Evolutionary conservation across 495 filamentous ascomycete species (phyloP).

Genomic region (Annulohypoxylon moriforme): DNA sequence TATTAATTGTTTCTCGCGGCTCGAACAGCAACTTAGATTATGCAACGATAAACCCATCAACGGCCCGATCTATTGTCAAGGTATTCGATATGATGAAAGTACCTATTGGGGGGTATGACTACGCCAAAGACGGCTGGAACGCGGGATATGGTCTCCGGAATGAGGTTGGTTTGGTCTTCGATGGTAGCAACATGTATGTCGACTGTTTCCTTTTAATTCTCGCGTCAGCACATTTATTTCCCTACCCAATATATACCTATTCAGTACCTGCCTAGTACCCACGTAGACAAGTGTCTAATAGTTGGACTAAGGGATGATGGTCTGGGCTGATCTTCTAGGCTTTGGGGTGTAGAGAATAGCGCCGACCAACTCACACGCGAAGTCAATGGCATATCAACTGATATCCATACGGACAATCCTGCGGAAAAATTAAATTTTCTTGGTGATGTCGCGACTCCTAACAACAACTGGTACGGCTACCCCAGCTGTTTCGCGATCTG

Average conservation of each 20-base stretch:
- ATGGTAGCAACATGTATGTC: conserved; percentile 47
- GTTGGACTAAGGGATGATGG: neutral
- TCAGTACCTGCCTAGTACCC: no score
- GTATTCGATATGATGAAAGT: conserved; percentile 67
- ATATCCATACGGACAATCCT: conserved; percentile 77
- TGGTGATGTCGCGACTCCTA: conserved; percentile 65
- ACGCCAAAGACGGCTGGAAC: conserved; percentile 61
- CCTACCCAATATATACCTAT: no score
- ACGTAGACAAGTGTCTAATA: no score
- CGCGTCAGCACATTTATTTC: neutral
- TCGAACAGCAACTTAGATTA: conserved; percentile 70
- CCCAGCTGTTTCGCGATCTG: conserved; percentile 75
- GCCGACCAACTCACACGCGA: conserved; percentile 70
- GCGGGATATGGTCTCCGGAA: conserved; percentile 81
- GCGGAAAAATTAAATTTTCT: conserved; percentile 81
- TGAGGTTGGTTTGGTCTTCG: conserved; percentile 69
- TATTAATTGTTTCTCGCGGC: conserved; percentile 72
- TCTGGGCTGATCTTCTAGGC: conserved; percentile 60
- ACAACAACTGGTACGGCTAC: conserved; percentile 71
- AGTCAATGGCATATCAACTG: conserved; percentile 51
- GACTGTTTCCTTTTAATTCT: neutral
- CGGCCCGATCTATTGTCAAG: conserved; percentile 72
- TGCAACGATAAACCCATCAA: conserved; percentile 54
- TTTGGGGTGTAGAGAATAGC: conserved; percentile 80
- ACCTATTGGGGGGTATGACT: conserved; percentile 54